Conservation (phyloP, 768 basidiomycete species). For the Collybia nuda region DNA sequence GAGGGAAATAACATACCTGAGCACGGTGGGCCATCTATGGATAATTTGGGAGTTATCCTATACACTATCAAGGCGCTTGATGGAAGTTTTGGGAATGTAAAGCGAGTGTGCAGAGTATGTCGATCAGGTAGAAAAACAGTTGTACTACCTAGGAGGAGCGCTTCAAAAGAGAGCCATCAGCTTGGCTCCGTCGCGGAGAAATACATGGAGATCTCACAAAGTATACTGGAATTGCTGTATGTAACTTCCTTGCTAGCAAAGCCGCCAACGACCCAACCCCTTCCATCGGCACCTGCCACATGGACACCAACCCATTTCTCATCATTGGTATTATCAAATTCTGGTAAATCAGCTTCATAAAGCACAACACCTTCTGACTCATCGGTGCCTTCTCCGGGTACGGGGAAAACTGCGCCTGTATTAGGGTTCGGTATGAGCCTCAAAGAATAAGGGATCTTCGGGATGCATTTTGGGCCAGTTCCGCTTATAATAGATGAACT, state of each 20-base stretch:
- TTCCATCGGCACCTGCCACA: constrained; percentile 47
- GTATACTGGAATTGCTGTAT: constrained; percentile 28
- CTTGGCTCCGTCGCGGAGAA: constrained; percentile 1
- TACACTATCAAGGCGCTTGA: constrained; percentile 70
- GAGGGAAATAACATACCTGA: constrained; percentile 24
- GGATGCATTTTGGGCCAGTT: constrained; percentile 29
- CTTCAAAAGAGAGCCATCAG: constrained; percentile 27
- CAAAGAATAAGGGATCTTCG: constrained; percentile 44
- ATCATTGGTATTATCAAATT: constrained; percentile 3
- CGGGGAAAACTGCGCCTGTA: constrained; percentile 56
- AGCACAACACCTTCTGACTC: constrained; percentile 75
- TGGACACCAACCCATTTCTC: constrained; percentile 51
- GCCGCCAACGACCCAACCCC: constrained; percentile 64
- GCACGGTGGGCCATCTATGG: constrained; percentile 24
- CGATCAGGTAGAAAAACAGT: constrained; percentile 32
- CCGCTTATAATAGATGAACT: constrained; percentile 17
- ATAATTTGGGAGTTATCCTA: constrained; percentile 37
- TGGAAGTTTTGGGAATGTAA: constrained; percentile 55
- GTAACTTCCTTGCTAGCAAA: constrained; percentile 37
- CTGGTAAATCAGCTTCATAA: constrained; percentile 50
- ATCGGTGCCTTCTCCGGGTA: constrained; percentile 65
- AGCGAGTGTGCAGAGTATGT: constrained; percentile 36
- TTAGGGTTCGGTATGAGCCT: constrained; percentile 65
- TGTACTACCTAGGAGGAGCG: constrained; percentile 31
- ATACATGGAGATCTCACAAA: constrained; percentile 39